Evolutionary conservation across 2,329 filamentous ascomycete genomes (phyloP).

Genomic region (Stylonectria norvegica): DNA sequence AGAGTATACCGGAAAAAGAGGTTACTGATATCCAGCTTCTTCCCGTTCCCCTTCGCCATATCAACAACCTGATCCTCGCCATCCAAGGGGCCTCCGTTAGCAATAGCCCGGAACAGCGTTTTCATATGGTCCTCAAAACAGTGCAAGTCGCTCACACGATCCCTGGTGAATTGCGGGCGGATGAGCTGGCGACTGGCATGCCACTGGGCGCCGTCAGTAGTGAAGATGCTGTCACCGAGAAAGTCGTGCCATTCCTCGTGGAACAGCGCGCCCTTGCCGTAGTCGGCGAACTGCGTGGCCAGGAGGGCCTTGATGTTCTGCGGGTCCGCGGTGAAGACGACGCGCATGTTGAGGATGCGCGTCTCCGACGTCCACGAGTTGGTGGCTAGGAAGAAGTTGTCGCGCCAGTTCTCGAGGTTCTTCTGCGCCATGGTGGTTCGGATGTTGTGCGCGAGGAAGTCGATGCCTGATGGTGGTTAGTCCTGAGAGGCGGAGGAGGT

Average conservation of each 20-base stretch:
- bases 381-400: slow-evolving; percentile 43
- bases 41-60: slow-evolving; percentile 57
- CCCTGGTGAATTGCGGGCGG: slow-evolving; percentile 80
- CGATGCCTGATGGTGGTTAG: slow-evolving; percentile 47
- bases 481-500: not conserved
- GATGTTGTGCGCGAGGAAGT: slow-evolving; percentile 59
- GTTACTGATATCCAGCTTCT: slow-evolving; percentile 65
- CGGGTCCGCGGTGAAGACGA: slow-evolving; percentile 74
- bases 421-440: slow-evolving; percentile 48
- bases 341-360: slow-evolving; percentile 51
- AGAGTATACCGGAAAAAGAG: slow-evolving; percentile 83
- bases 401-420: slow-evolving; percentile 60
- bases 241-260: slow-evolving; percentile 73
- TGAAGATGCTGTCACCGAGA: slow-evolving; percentile 71
- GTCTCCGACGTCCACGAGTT: slow-evolving; percentile 58
- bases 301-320: slow-evolving; percentile 90
- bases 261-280: slow-evolving; percentile 75
- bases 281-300: slow-evolving; percentile 81
- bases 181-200: slow-evolving; percentile 77
- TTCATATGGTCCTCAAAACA: slow-evolving; percentile 78
- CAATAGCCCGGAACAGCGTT: slow-evolving; percentile 66
- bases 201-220: slow-evolving; percentile 77
- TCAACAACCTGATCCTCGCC: slow-evolving; percentile 63
- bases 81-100: slow-evolving; percentile 53
- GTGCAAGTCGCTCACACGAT: slow-evolving; percentile 77